These are phyloP conservation scores for Dryas drummondii DNA, from an alignment of 306 rosid genomes.

Conservation along the genomic window DNA sequence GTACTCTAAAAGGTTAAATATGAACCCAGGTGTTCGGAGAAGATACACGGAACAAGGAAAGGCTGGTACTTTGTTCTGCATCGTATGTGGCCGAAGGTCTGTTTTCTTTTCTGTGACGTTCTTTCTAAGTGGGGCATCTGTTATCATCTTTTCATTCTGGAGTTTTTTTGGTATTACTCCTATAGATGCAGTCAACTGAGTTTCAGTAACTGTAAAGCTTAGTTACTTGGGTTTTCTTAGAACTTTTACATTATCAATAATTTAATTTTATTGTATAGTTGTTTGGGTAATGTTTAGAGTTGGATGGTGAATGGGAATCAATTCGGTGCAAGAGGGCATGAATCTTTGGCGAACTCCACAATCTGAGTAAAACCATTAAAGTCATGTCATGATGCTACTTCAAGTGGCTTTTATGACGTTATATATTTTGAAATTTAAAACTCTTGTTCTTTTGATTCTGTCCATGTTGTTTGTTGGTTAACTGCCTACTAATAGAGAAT, in stretches of 20 bases:
- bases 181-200: slow-evolving; percentile 34
- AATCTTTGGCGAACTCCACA: not conserved
- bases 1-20: slow-evolving; percentile 73
- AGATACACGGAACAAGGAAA: slow-evolving; percentile 87
- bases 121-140: slow-evolving; percentile 44
- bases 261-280: not conserved
- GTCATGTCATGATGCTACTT: not conserved
- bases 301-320: not conserved
- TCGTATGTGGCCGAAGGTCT: slow-evolving; percentile 93
- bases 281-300: not conserved
- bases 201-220: slow-evolving; percentile 30
- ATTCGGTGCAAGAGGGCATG: not conserved
- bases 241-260: not conserved
- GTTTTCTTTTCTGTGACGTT: slow-evolving; percentile 60
- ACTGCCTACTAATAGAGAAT: not conserved
- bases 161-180: slow-evolving; percentile 36
- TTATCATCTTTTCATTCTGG: slow-evolving; percentile 44
- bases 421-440: not conserved
- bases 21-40: slow-evolving; percentile 53
- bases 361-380: not conserved
- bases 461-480: not conserved
- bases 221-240: slow-evolving; percentile 19
- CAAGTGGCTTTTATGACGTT: not conserved
- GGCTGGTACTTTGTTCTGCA: slow-evolving; percentile 88
- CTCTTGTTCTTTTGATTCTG: not conserved